These are phyloP conservation scores for Nepenthes alata DNA, from an alignment of 179 eudicot genomes.

Conservation along the genomic window DNA sequence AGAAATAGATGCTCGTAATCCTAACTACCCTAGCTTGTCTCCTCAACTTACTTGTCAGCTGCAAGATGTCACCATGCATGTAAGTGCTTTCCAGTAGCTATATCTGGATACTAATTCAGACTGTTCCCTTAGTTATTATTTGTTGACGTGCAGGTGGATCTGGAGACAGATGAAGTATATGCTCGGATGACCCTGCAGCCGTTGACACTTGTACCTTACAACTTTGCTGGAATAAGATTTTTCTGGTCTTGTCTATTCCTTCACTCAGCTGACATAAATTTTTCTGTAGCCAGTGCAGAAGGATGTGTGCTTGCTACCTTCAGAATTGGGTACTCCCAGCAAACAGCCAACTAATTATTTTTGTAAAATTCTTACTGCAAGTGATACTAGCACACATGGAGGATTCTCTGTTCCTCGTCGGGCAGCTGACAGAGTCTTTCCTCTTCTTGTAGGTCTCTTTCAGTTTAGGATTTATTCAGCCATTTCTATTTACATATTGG, in stretches of 20 bases:
- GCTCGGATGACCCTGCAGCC: conserved; percentile 71
- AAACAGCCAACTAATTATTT: conserved; percentile 52
- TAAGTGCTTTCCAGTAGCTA: conserved; percentile 21
- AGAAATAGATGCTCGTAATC: conserved; percentile 75
- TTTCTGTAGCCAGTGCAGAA: conserved; percentile 52
- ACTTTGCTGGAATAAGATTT: neutral
- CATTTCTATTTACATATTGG: neutral
- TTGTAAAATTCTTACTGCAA: conserved; percentile 55
- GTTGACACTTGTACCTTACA: conserved; percentile 28
- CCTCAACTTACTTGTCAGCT: conserved; percentile 93
- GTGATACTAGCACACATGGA: conserved; percentile 70
- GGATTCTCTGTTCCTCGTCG: conserved; percentile 77
- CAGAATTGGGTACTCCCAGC: conserved; percentile 43
- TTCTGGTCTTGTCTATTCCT: neutral
- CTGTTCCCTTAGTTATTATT: neutral
- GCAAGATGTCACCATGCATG: conserved; percentile 92
- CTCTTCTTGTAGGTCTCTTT: conserved; percentile 32
- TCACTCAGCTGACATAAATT: neutral
- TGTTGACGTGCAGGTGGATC: conserved; percentile 43
- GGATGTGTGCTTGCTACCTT: conserved; percentile 43
- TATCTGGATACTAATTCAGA: neutral
- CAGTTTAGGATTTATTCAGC: neutral
- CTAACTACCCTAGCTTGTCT: conserved; percentile 75
- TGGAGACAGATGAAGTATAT: conserved; percentile 65
- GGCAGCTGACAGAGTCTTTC: conserved; percentile 67